Base-by-base conservation (phyloP, 225 moss, liverwort and hornwort species). In the Polytrichum commune region DNA sequence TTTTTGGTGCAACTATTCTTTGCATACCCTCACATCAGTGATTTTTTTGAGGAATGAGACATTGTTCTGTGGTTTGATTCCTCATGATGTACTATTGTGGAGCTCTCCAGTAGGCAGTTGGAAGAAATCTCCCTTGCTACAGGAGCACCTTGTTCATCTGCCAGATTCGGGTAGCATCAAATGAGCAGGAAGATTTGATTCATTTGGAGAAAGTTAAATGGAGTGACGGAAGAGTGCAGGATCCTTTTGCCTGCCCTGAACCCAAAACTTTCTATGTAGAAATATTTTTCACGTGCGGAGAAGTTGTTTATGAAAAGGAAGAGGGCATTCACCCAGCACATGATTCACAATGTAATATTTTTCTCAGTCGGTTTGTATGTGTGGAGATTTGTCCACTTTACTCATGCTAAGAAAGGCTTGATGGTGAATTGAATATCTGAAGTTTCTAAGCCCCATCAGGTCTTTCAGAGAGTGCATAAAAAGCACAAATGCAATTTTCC, bases 11-110 rank as follows among this genome's bases (percentile, higher is more conserved):
- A 63, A 56, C 64, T 66, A 26, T 70, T 75, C 68, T 73, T 53
- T 54, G 61, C 62, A 63, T 68, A 55, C 69, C 77, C 66, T 75
- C 68, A 70, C 64, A 64, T 72, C 67, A 13, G 35, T 55, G 16
- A 82, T 86, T 82, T 77, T 86, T 80, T 80, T 69, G 69, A 71
- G 77, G 82, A 77, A 60, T 80, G 82, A n/a, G 72, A 71, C 56
- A 25, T 24, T 54, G 27, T 55, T 68, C 72, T 69, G 60, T 66
- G 77, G 86, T 63, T 67, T 69, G 75, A 75, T 72, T 55, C 73
- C 33, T 69, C 74, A 69, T 69, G 76, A 66, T 62, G 74, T 32
- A 69, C 66, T 9, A 46, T 77, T 74, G 74, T 71, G 68, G 77
- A 53, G 63, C 74, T 71, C 64, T 25, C 61, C 72, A 71, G 74